Evolutionary conservation across 2,329 filamentous ascomycete genomes (phyloP).

Genomic region (Neonectria punicea): DNA sequence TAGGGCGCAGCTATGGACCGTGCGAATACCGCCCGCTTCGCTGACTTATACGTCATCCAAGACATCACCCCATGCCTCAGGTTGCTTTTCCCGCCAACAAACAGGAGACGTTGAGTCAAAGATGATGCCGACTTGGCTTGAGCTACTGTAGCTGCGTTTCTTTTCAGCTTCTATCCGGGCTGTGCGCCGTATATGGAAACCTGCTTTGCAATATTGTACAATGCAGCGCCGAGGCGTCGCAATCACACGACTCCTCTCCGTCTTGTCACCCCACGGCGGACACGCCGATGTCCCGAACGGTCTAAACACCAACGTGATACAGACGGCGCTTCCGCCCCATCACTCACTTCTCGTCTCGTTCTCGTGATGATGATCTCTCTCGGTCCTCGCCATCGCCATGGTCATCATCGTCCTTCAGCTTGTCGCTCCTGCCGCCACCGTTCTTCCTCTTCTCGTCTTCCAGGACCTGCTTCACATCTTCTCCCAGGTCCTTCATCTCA

Average conservation of each 20-base stretch:
- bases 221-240: neutral
- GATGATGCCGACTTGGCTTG: slow-evolving; percentile 1
- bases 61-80: slow-evolving; percentile 19
- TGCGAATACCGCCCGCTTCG: neutral
- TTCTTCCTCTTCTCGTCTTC: slow-evolving; percentile 61
- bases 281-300: slow-evolving; percentile 9
- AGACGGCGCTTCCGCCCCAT: neutral
- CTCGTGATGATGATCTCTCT: slow-evolving; percentile 6
- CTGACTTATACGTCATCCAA: slow-evolving; percentile 17
- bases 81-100: slow-evolving; percentile 5
- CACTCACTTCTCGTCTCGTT: slow-evolving; percentile 8
- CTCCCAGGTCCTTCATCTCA: slow-evolving; percentile 78
- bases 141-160: neutral
- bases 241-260: slow-evolving; percentile 12
- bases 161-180: slow-evolving; percentile 5
- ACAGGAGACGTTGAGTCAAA: slow-evolving; percentile 19
- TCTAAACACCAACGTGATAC: neutral
- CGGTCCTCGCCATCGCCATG: slow-evolving; percentile 40
- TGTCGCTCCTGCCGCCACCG: slow-evolving; percentile 48
- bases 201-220: neutral
- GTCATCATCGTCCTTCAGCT: slow-evolving; percentile 53
- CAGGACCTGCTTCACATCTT: slow-evolving; percentile 68
- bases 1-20: neutral
- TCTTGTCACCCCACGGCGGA: slow-evolving; percentile 5
- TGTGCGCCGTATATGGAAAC: neutral